Evolutionary conservation across 2,329 filamentous ascomycete genomes (phyloP).

Genomic region (Fusarium chaquense): DNA sequence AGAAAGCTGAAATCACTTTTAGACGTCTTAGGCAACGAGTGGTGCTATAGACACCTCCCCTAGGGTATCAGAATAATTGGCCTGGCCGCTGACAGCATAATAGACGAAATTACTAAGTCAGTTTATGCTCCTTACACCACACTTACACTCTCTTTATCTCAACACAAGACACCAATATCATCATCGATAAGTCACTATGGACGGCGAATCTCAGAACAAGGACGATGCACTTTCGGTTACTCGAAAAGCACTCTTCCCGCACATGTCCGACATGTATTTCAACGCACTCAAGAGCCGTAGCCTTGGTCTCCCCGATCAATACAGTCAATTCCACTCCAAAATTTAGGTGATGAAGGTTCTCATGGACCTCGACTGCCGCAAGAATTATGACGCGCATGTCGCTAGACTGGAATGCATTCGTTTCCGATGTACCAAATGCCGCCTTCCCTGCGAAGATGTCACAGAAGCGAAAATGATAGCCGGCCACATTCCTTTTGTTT

Average conservation of each 20-base stretch:
- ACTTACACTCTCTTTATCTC: too few species aligned
- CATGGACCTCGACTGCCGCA: background rate
- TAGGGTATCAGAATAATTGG: background rate
- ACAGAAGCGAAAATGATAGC: background rate
- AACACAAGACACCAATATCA: background rate
- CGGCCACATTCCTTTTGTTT: constrained; percentile 4
- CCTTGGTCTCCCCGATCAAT: constrained; percentile 38
- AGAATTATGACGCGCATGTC: too few species aligned
- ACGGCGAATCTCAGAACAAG: background rate
- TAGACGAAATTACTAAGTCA: too few species aligned
- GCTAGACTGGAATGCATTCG: constrained; percentile 31
- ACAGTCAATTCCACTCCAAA: constrained; percentile 7
- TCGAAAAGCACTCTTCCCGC: background rate
- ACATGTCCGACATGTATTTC: constrained; percentile 17
- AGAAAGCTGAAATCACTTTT: too few species aligned
- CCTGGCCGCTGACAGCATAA: too few species aligned
- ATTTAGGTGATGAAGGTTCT: constrained; percentile 8
- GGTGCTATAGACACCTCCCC: background rate
- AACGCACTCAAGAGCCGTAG: background rate
- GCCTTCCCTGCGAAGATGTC: constrained; percentile 23
- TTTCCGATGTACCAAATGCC: constrained; percentile 32
- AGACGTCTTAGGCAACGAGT: background rate
- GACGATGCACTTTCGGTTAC: background rate
- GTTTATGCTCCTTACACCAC: too few species aligned
- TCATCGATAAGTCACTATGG: background rate